Percentiles rank a stretch among this genome's conserved stretches.
Evolutionary conservation across 768 basidiomycete genomes (phyloP).

Genomic region (Coprinopsis strossmayeri): DNA sequence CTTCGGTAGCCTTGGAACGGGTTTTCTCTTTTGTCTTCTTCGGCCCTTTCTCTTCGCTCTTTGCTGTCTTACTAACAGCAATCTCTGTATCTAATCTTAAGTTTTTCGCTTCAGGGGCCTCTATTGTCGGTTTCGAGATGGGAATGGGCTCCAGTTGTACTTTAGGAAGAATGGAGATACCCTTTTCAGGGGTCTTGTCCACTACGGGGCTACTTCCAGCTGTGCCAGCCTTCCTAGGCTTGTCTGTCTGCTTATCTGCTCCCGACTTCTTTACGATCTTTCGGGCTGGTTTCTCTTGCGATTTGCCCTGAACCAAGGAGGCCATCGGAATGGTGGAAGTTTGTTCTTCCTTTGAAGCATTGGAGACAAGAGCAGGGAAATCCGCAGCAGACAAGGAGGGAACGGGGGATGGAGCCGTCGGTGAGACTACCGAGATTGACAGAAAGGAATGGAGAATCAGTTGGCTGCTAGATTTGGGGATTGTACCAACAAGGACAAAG

Average conservation of each 20-base stretch:
- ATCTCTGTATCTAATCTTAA: constrained; percentile 31
- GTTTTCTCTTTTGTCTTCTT: constrained; percentile 27
- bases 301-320: constrained; percentile 25
- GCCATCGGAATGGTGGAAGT: constrained; percentile 3
- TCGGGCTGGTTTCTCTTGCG: constrained; percentile 51
- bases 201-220: no score
- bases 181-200: neutral
- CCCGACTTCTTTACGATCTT: constrained; percentile 62
- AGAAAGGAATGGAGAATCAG: constrained; percentile 38
- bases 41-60: constrained; percentile 16
- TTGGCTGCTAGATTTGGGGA: constrained; percentile 47
- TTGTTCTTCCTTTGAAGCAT: constrained; percentile 20
- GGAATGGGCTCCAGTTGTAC: no score
- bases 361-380: constrained; percentile 62
- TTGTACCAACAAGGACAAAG: constrained; percentile 33
- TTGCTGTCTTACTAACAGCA: constrained; percentile 28
- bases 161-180: neutral
- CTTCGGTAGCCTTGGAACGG: neutral
- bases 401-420: constrained; percentile 33
- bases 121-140: no score
- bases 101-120: constrained; percentile 16
- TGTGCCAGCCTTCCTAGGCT: constrained; percentile 41
- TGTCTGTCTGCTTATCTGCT: constrained; percentile 55
- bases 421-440: constrained; percentile 31
- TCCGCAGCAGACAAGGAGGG: constrained; percentile 61